Base-by-base conservation (phyloP, 441 rosid genomes). In the Populus hybrid region DNA sequence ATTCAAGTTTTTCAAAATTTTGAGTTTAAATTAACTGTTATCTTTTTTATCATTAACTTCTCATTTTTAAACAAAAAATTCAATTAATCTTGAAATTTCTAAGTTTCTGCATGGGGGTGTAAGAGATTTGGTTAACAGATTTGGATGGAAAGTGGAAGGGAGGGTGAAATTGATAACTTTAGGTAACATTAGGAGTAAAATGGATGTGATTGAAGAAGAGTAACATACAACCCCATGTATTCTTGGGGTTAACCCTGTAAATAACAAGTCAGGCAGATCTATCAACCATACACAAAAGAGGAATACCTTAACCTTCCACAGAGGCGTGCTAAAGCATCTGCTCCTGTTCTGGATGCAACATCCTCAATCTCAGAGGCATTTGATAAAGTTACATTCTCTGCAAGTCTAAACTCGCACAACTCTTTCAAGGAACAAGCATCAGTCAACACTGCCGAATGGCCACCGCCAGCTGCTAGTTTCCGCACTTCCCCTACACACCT, bases 381-480 rank as follows among this genome's bases (percentile, higher is more conserved):
- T 76, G 89, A 85, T 78, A 80, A 83, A 30, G 89, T 94, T 73
- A 90, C 85, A 75, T 75, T 85, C 72, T 94, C 98, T 30, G 32
- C 32, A 30, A 30, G 32, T 30, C 32, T 30, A 30, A 30, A 30
- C 32, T 70, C 99, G n/a, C 99, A 95, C 69, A 96, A 83, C 84
- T 94, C 97, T 83, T 94, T 96, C 79, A 94, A 87, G 69, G 98
- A 96, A 82, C 93, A 96, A 69, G 99, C 99, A 86, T 96, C 96
- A 4, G 98, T 89, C 83, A 96, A 83, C 61, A 34, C 35, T 34
- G 35, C 35, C 4, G 7, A 34, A 34, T 34, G 35, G 35, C 35
- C 35, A 34, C 35, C 35, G 32, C 7, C 35, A 34, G 6, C 35
- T 34, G 35, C 35, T 34, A 34, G 35, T 34, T 34, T 34, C 7